These are phyloP conservation scores for Gaertneriomyces semiglobifer DNA, from an alignment of 192 early-diverging fungal genomes.

Conservation along the genomic window DNA sequence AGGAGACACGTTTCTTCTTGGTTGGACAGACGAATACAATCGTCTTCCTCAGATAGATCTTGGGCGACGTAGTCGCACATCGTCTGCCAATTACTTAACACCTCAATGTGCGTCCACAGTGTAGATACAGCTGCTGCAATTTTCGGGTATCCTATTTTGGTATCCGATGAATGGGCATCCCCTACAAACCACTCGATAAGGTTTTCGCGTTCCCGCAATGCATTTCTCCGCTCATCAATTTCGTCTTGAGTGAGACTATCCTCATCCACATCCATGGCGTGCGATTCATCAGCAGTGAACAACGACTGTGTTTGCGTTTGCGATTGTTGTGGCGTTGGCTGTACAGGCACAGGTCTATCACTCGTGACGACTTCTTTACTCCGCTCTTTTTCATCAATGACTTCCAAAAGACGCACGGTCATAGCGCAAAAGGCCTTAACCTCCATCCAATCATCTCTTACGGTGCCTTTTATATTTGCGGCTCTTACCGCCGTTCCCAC, in stretches of 20 bases:
- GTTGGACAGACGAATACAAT: conserved; percentile 19
- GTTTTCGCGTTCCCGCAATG: conserved; percentile 16
- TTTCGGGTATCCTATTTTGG: conserved; percentile 20
- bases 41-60: conserved; percentile 20
- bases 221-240: conserved; percentile 23
- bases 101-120: conserved; percentile 28
- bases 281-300: conserved; percentile 8
- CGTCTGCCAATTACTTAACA: conserved; percentile 36
- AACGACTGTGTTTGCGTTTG: conserved; percentile 22
- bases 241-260: conserved; percentile 18
- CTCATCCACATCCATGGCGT: conserved; percentile 10
- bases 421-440: conserved; percentile 33
- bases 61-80: conserved; percentile 36
- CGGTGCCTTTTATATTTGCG: not conserved
- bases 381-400: not conserved
- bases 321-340: not conserved
- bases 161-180: not conserved
- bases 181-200: conserved; percentile 7
- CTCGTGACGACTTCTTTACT: not conserved
- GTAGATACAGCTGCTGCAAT: conserved; percentile 33
- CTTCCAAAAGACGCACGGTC: conserved; percentile 8
- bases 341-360: not conserved
- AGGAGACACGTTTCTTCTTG: conserved; percentile 40
- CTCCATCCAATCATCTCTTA: conserved; percentile 25
- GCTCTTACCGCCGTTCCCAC: conserved; percentile 18